Evolutionary conservation across 2,329 filamentous ascomycete species (phyloP).

Genomic region (Ophiocordyceps robertsii): DNA sequence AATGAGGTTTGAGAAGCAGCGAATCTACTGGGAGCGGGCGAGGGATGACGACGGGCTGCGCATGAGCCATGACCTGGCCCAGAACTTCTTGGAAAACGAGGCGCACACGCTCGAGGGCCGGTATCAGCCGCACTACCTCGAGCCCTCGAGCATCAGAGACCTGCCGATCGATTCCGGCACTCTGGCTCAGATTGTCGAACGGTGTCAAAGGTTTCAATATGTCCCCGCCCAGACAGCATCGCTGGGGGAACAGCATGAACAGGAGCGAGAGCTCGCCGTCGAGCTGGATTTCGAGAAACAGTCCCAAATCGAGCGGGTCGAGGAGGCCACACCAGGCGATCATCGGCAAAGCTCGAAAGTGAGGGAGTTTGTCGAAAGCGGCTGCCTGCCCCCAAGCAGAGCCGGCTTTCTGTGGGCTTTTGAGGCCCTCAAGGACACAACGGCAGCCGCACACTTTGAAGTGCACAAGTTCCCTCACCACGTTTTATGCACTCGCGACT

Average conservation of each 20-base stretch:
- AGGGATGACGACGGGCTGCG: not conserved
- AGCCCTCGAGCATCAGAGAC: not conserved
- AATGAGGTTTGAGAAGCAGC: slow-evolving; percentile 29
- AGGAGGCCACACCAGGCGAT: slow-evolving; percentile 16
- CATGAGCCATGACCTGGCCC: not conserved
- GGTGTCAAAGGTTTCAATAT: not conserved
- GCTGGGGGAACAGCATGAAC: not conserved
- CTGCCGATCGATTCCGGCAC: not conserved
- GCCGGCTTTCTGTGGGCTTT: slow-evolving; percentile 4
- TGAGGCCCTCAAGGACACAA: slow-evolving; percentile 3
- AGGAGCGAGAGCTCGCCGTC: not conserved
- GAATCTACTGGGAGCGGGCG: slow-evolving; percentile 16
- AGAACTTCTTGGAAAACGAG: not conserved
- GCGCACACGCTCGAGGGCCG: slow-evolving; percentile 1
- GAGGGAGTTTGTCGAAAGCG: slow-evolving; percentile 28
- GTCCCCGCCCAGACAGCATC: not conserved
- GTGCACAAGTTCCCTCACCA: slow-evolving; percentile 4
- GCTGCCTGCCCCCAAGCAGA: not conserved
- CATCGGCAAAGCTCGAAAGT: slow-evolving; percentile 11
- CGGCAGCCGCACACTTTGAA: slow-evolving; percentile 6
- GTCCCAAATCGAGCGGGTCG: slow-evolving; percentile 45
- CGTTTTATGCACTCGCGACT: slow-evolving; percentile 3
- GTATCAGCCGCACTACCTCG: not conserved
- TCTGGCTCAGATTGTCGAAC: not conserved
- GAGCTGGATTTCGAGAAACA: slow-evolving; percentile 40